These are phyloP conservation scores for Phalaenopsis hybrid DNA, from an alignment of 116 monocot genomes.

Conservation along the genomic window DNA sequence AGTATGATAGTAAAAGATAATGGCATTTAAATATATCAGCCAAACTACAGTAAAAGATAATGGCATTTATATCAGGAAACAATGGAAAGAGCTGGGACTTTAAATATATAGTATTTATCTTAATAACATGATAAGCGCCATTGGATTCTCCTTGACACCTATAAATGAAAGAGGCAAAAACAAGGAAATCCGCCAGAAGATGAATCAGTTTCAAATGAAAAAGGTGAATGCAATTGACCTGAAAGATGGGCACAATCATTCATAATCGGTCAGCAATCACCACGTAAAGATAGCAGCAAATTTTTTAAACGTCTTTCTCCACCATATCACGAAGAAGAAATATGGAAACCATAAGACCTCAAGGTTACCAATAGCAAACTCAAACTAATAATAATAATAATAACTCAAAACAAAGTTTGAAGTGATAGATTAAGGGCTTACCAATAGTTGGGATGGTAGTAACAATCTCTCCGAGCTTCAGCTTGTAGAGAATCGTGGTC, in stretches of 20 bases:
- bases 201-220: background rate
- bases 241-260: background rate
- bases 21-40: too few relatives aligned
- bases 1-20: background rate
- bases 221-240: background rate
- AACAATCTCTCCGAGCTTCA: conserved; percentile 79
- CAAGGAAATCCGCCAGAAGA: background rate
- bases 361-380: background rate
- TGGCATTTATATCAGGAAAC: background rate
- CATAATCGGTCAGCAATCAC: background rate
- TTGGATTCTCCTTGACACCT: background rate
- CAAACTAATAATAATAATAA: background rate
- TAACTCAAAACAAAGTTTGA: background rate
- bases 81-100: background rate
- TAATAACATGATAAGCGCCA: background rate
- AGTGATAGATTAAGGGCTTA: conserved; percentile 8
- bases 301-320: background rate
- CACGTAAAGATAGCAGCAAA: background rate
- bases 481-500: conserved; percentile 75
- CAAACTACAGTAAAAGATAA: background rate
- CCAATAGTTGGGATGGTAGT: conserved; percentile 79
- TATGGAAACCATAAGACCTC: background rate
- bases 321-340: background rate
- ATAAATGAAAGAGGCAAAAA: background rate
- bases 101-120: background rate